Evolutionary conservation across 148 eudicot species (phyloP), one percentile per base, ranked within the genome.

Genomic region (Chenopodium album): DNA sequence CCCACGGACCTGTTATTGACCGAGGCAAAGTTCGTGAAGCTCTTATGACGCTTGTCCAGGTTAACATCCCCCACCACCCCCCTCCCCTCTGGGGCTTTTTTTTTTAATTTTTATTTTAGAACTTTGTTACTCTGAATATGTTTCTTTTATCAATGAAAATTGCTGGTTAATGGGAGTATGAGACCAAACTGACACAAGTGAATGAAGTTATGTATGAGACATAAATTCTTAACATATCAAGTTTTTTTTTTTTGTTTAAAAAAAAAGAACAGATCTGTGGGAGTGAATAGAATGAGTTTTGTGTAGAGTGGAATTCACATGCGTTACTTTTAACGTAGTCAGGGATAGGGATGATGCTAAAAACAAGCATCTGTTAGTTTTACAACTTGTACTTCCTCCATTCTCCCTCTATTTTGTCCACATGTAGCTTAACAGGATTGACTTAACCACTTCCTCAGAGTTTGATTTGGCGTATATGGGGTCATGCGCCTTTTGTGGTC

Each of bases 21-120:
- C 87, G 90, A 71, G 94, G 91, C 54, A 90, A 88, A 86, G 89
- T 91, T 80, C 88, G 89, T 44, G 90, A 90, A 78, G 92, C 92
- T 76, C 89, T 90, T 76, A 13, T 86, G 65, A 80, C 78, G 23
- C 92, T 91, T 47, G 94, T 79, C 76, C 94, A 91, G 94, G 94
- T 91, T 80, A 46, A 29, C 69, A 50, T 29, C 29, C 37, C 60
- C 23, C 20, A 41, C 1, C 46, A 44, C 23, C 48, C 1, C 2
- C 28, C 41, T 20, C 50, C 14, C 11, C 37, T 2, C 37, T 31
- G 34, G 52, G 13, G n/a, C n/a, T n/a, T n/a, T 54, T 41, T 41
- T 54, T 28, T 64, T 31, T 1, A 31, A 80, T 34, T 50, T 17
- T 66, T 59, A 26, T 41, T 32, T 60, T 41, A 62, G 41, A 73